Evolutionary conservation across 495 filamentous ascomycete species (phyloP).

Genomic region (Aspergillus cristatus): DNA sequence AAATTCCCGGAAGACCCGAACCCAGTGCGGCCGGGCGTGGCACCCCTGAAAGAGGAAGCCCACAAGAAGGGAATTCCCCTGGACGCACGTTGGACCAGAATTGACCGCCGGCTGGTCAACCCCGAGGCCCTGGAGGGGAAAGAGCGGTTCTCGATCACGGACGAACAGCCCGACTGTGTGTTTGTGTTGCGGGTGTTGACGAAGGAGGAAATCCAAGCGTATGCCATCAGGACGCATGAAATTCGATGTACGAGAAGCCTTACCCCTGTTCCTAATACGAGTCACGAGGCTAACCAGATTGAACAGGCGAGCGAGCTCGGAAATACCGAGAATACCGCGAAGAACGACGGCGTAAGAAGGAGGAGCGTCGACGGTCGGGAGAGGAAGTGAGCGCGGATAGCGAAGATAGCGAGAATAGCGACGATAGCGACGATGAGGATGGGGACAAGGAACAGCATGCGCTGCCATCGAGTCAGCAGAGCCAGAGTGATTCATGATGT

Average conservation of each 20-base stretch:
- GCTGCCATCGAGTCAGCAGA: too few relatives aligned
- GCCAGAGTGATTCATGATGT: too few relatives aligned
- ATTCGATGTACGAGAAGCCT: slow-evolving; percentile 76
- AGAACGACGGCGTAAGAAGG: slow-evolving; percentile 23
- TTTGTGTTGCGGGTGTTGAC: slow-evolving; percentile 73
- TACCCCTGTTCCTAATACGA: neutral
- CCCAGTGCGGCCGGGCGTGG: slow-evolving; percentile 78
- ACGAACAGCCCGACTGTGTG: slow-evolving; percentile 72
- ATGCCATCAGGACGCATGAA: slow-evolving; percentile 64
- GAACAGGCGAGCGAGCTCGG: slow-evolving; percentile 20
- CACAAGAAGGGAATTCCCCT: slow-evolving; percentile 63
- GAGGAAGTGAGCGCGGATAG: too few relatives aligned
- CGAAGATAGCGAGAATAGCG: too few relatives aligned
- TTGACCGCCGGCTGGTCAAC: slow-evolving; percentile 73
- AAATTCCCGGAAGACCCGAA: slow-evolving; percentile 74
- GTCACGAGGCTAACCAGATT: too few relatives aligned
- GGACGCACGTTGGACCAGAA: slow-evolving; percentile 82
- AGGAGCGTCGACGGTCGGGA: slow-evolving; percentile 23
- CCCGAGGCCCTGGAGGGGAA: slow-evolving; percentile 67
- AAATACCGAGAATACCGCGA: slow-evolving; percentile 29
- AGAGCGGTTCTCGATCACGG: slow-evolving; percentile 75
- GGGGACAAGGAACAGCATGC: neutral
- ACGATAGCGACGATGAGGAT: too few relatives aligned
- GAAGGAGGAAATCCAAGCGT: slow-evolving; percentile 74
- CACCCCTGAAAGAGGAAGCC: slow-evolving; percentile 70